These are phyloP conservation scores for Tricholoma furcatifolium DNA, from an alignment of 768 basidiomycete genomes.

Conservation along the genomic window DNA sequence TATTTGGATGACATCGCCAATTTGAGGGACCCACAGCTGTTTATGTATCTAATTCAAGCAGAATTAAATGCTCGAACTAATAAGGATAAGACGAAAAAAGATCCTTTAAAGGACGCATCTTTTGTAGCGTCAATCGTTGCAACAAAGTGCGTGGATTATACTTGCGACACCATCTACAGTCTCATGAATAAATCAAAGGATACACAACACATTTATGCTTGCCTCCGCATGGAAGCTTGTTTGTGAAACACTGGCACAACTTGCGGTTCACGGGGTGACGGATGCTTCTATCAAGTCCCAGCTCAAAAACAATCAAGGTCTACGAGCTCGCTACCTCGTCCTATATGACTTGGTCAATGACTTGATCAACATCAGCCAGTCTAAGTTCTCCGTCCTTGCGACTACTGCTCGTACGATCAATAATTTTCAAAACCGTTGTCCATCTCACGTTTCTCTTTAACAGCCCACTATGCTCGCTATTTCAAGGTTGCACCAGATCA, in stretches of 20 bases:
- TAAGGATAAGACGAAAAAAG: conserved; percentile 25
- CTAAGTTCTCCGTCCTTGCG: conserved; percentile 66
- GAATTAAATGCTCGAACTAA: conserved; percentile 56
- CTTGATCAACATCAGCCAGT: conserved; percentile 61
- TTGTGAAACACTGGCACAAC: conserved; percentile 50
- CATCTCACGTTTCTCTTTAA: conserved; percentile 2
- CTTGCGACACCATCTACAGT: not conserved
- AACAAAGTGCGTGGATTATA: conserved; percentile 43
- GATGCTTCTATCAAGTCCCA: conserved; percentile 52
- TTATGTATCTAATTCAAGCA: conserved; percentile 51
- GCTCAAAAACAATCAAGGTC: conserved; percentile 46
- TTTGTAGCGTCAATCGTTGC: conserved; percentile 57
- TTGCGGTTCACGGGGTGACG: conserved; percentile 53
- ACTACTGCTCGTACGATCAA: conserved; percentile 61
- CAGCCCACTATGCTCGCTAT: conserved; percentile 72
- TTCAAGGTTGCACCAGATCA: conserved; percentile 47
- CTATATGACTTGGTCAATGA: conserved; percentile 62
- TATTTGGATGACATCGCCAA: conserved; percentile 69
- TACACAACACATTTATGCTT: conserved; percentile 81
- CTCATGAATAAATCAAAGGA: conserved; percentile 37
- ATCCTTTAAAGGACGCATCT: conserved; percentile 38
- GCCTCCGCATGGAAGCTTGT: conserved; percentile 83
- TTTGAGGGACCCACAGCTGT: conserved; percentile 65
- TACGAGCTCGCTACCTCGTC: conserved; percentile 61
- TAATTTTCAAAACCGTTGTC: not conserved